A percentile compares a stretch with the other conserved stretches of the same genome.
phyloP scores from a whole-genome alignment of 345 rosid species.

The Moricandia moricandioides region DNA sequence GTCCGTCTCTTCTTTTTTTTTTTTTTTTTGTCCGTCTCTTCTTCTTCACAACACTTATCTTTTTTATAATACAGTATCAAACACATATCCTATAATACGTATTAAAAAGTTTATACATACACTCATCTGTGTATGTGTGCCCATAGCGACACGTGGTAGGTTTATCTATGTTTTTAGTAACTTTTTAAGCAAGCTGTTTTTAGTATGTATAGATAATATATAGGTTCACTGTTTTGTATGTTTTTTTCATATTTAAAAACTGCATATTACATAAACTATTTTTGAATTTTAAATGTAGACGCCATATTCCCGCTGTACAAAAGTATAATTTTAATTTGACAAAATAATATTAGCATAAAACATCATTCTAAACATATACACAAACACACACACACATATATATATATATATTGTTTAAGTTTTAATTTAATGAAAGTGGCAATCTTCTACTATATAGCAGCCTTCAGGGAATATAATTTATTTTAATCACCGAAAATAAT shows the following conservation, averaged over 20 bases:
- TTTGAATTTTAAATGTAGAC: neutral
- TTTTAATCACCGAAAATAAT: neutral
- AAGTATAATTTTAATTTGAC: too few relatives aligned
- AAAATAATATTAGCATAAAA: neutral
- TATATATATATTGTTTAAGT: neutral
- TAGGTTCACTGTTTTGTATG: neutral
- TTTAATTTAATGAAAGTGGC: neutral
- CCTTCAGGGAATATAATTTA: neutral
- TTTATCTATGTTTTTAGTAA: neutral
- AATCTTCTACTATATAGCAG: neutral
- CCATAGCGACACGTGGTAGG: neutral
- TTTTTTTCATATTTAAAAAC: neutral
- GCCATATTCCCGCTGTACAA: neutral
- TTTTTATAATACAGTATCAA: neutral
- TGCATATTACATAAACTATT: too few relatives aligned
- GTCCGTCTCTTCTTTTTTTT: slow-evolving; percentile 20
- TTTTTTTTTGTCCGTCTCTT: slow-evolving; percentile 19
- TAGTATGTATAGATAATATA: neutral
- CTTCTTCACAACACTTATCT: slow-evolving; percentile 17
- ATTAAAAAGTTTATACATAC: neutral
- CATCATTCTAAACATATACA: neutral
- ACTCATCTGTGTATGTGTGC: slow-evolving; percentile 7
- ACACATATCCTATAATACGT: neutral
- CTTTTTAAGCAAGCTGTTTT: neutral
- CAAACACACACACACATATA: neutral